Base-by-base conservation (phyloP, 2,329 filamentous ascomycete species). In the Purpureocillium lavendulum region DNA sequence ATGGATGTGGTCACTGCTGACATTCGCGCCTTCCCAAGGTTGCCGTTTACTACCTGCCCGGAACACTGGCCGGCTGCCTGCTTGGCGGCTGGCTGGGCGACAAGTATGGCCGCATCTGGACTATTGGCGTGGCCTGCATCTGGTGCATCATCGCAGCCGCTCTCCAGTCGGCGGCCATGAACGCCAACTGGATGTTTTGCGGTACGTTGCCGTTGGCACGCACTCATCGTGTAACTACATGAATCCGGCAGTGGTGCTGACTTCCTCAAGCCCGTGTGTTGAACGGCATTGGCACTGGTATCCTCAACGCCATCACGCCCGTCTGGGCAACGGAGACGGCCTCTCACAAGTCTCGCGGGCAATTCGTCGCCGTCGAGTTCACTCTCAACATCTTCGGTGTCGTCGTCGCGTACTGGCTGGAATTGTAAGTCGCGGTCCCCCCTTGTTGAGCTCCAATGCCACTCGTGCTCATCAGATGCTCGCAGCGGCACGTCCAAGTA, bases 361-460 rank as follows among this genome's bases (percentile, higher is more conserved):
- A 78, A 35, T 83, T 84, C 45, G 76, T 86, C 41, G 77, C 80
- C 9, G 78, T 84, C 39, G 82, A 86, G 50, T 86, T 87, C 45
- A 85, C 80, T 0, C 58, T 85, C 8, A 87, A 86, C 52, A 84
- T 85, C 44, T 77, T 84, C 35, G 81, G 81, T 50, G 78, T 84
- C 1, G 74, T 80, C 0, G 57, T 64, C 3, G 60, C 60, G 3
- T 84, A 84, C 47, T 82, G 77, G 77, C 56, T 71, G 7, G 66
- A 70, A 48, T 79, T 73, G 55, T 57, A 35, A 49, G 53, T 44
- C 16, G 21, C 21, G 10, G 21, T 26, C 5, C 21, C 6, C 10
- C 21, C 21, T 6, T 26, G 6, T 26, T 26, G 6, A 6, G 21
- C 5, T 10, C 5, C 21, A 26, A 6, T 5, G 21, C 21, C 10